These are phyloP conservation scores for Ascodesmis nigricans DNA, from an alignment of 495 filamentous ascomycete genomes.

Conservation along the genomic window DNA sequence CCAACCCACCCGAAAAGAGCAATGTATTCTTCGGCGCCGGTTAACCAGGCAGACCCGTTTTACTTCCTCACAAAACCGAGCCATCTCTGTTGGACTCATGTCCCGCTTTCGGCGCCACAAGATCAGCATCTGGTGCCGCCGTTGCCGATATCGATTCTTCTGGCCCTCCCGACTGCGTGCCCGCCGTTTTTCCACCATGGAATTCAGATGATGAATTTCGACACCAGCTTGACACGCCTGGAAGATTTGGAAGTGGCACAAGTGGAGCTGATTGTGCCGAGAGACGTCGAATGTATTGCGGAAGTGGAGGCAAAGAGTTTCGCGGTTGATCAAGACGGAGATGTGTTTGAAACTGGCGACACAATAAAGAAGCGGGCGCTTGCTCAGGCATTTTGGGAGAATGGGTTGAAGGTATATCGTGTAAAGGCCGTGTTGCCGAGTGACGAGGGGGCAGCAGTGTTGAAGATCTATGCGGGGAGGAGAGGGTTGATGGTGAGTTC, in stretches of 20 bases:
- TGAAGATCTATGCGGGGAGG: slow-evolving; percentile 88
- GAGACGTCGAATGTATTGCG: slow-evolving; percentile 82
- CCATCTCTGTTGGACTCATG: slow-evolving; percentile 85
- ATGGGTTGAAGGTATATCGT: slow-evolving; percentile 68
- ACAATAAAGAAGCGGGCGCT: slow-evolving; percentile 64
- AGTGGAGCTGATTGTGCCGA: slow-evolving; percentile 61
- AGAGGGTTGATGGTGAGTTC: slow-evolving; percentile 52
- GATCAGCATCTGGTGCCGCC: slow-evolving; percentile 89
- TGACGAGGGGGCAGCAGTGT: slow-evolving; percentile 67
- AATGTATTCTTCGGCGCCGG: slow-evolving; percentile 48
- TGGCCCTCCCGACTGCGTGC: slow-evolving; percentile 65
- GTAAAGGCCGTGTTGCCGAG: slow-evolving; percentile 79
- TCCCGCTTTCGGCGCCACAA: slow-evolving; percentile 61
- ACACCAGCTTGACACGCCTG: slow-evolving; percentile 65
- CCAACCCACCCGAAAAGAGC: slow-evolving; percentile 66
- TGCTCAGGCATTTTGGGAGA: slow-evolving; percentile 77
- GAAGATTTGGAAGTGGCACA: slow-evolving; percentile 87
- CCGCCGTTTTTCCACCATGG: slow-evolving; percentile 71
- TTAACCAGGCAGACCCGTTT: slow-evolving; percentile 55
- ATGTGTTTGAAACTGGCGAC: slow-evolving; percentile 83
- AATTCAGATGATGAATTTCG: slow-evolving; percentile 63
- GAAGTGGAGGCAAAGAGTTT: slow-evolving; percentile 71
- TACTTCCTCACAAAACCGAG: slow-evolving; percentile 76
- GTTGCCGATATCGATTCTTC: slow-evolving; percentile 55
- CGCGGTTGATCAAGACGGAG: slow-evolving; percentile 64